phyloP scores from a whole-genome alignment of 1,139 yeast genomes.

The Blastobotrys serpentis region DNA sequence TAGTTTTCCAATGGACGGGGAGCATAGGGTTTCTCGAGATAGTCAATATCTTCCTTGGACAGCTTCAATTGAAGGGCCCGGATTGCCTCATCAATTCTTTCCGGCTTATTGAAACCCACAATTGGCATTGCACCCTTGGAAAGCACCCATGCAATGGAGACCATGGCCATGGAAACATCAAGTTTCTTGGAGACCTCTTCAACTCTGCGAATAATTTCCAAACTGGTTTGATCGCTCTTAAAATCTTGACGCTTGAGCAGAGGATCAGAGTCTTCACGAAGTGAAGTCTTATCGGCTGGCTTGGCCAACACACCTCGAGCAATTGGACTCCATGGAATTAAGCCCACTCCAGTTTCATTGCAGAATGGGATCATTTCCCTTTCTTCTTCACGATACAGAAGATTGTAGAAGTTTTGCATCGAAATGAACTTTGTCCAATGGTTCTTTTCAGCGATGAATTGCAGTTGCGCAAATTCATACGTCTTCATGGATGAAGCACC shows the following conservation, averaged over 20 bases:
- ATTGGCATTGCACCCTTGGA: slow-evolving; percentile 53
- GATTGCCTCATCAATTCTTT: slow-evolving; percentile 55
- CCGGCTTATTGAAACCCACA: slow-evolving; percentile 52
- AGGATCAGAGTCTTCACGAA: slow-evolving; percentile 17
- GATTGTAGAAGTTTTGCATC: slow-evolving; percentile 59
- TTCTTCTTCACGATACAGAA: slow-evolving; percentile 59
- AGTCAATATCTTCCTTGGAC: slow-evolving; percentile 46
- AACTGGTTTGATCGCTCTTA: slow-evolving; percentile 15
- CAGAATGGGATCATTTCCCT: slow-evolving; percentile 58
- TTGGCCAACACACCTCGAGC: slow-evolving; percentile 50
- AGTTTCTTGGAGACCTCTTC: slow-evolving; percentile 51
- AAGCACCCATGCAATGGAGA: slow-evolving; percentile 57
- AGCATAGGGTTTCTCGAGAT: slow-evolving; percentile 52
- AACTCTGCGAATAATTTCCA: slow-evolving; percentile 48
- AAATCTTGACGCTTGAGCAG: slow-evolving; percentile 9
- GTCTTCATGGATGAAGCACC: slow-evolving; percentile 59
- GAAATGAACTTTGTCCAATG: slow-evolving; percentile 57
- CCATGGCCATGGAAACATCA: slow-evolving; percentile 51
- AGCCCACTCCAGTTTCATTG: slow-evolving; percentile 47
- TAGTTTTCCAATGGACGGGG: slow-evolving; percentile 3
- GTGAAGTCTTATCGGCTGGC: slow-evolving; percentile 33
- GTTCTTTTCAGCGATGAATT: slow-evolving; percentile 50
- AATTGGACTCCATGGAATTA: slow-evolving; percentile 54
- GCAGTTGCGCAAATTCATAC: slow-evolving; percentile 48
- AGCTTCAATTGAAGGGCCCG: slow-evolving; percentile 46